A percentile compares a stretch with the other conserved stretches of the same genome.
phyloP scores from a whole-genome alignment of 257 asterid species.

The Agastache rugosa region DNA sequence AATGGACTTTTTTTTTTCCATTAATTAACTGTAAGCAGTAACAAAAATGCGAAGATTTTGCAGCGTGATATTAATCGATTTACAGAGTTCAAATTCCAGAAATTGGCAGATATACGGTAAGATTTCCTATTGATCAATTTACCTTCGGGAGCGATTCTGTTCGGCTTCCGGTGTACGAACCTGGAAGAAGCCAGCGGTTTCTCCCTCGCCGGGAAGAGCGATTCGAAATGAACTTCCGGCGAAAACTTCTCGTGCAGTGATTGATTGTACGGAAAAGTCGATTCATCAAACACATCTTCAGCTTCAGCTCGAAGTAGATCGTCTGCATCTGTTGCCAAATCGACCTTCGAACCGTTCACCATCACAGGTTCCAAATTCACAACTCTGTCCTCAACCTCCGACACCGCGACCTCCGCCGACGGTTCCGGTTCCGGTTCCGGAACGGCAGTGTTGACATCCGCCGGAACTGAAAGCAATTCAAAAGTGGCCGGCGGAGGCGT shows the following conservation, averaged over 20 bases:
- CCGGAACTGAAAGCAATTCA: constrained; percentile 22
- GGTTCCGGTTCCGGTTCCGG: constrained; percentile 1
- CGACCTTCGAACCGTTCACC: constrained; percentile 50
- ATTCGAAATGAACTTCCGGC: constrained; percentile 39
- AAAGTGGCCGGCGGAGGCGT: constrained; percentile 47
- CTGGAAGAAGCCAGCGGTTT: constrained; percentile 59
- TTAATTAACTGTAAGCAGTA: too few relatives aligned
- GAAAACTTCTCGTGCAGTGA: constrained; percentile 33
- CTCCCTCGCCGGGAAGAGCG: constrained; percentile 47
- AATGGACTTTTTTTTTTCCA: too few relatives aligned
- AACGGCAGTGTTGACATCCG: constrained; percentile 25
- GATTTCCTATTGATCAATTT: constrained; percentile 8
- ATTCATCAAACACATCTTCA: constrained; percentile 41
- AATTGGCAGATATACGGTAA: not conserved
- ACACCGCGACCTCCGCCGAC: constrained; percentile 35
- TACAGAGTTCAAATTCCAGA: not conserved
- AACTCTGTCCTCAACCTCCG: constrained; percentile 32
- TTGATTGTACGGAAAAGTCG: constrained; percentile 17
- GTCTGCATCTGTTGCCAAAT: constrained; percentile 36
- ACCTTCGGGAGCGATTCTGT: constrained; percentile 58
- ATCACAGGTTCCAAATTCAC: constrained; percentile 52
- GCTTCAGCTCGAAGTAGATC: constrained; percentile 31
- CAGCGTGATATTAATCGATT: not conserved
- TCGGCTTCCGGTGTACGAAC: constrained; percentile 49
- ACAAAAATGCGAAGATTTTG: not conserved